Evolutionary conservation across 129 eudicot species (phyloP), one percentile per base, ranked within the genome.

Genomic region (Flaveria sonorensis): DNA sequence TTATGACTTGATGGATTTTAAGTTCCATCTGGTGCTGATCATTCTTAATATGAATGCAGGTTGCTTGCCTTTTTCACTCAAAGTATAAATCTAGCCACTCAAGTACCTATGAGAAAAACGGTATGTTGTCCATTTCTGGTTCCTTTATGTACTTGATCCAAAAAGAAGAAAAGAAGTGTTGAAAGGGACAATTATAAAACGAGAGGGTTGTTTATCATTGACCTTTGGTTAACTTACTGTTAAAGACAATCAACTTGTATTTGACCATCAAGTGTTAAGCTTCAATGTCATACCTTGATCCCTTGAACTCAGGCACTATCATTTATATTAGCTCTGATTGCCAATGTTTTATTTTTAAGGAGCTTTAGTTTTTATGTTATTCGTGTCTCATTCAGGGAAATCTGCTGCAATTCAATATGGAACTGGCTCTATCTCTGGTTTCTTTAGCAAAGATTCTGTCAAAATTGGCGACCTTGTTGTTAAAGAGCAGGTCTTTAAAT

Each of bases 391-490:
- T 79, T 52, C 36, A 88, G 92, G 92, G 45, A 85, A 73, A 78
- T 56, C 79, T 50, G 85, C 79, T 61, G 71, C 83, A 45, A 85
- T 88, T 60, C 76, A 66, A 19, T 88, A 88, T 78, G 92, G 89
- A 71, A 75, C 89, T 71, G 88, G 87, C 42, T 66, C 89, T 28
- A 69, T 88, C 59, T 77, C 83, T 14, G 92, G 92, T 55, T 85
- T 88, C 66, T 77, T 85, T 68, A 88, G 89, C 76, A 85, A 88
- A 79, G 92, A 88, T 75, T 66, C 79, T 83, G 78, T 88, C 60
- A 50, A 75, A 78, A 81, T 88, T 75, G 92, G 92, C 19, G 82
- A 72, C 70, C 82, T 88, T 68, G 72, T 83, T 60, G 85, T 88
- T 48, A 85, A 81, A 23, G 81, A 85, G 59, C 92, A 88, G 84